phyloP scores from a whole-genome alignment of 805 yeast genomes.

The Metschnikowia noctiluminum region DNA sequence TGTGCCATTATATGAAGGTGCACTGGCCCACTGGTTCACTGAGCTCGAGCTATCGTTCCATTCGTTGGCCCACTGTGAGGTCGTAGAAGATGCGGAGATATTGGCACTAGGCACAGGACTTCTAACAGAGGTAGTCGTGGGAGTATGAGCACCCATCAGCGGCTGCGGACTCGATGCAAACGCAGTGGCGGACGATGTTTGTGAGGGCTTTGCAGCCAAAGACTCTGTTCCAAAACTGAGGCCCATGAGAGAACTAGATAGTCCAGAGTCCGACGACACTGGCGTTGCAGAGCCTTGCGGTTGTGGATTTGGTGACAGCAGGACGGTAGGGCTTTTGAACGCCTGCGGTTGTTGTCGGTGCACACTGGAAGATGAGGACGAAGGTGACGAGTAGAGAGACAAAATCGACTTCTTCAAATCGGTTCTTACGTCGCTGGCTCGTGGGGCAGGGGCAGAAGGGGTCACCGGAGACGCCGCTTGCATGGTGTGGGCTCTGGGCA shows the following conservation, averaged over 20 bases:
- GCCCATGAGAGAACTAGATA: constrained; percentile 22
- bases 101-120: not conserved
- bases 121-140: not conserved
- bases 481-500: constrained; percentile 11
- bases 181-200: constrained; percentile 2
- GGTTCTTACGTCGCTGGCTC: constrained; percentile 9
- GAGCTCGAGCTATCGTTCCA: constrained; percentile 29
- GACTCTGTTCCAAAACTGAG: constrained; percentile 18
- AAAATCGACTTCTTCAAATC: constrained; percentile 90
- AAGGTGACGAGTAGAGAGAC: constrained; percentile 70
- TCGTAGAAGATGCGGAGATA: not conserved
- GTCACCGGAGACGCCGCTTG: constrained; percentile 12
- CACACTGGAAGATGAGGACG: constrained; percentile 43
- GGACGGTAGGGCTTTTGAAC: constrained; percentile 9
- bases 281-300: not conserved
- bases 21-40: constrained; percentile 13
- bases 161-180: constrained; percentile 6
- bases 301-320: constrained; percentile 7
- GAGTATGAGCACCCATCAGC: constrained; percentile 1
- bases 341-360: constrained; percentile 3
- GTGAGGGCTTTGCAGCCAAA: constrained; percentile 1
- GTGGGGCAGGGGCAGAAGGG: constrained; percentile 1
- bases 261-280: constrained; percentile 8
- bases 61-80: constrained; percentile 29
- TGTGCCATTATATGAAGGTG: constrained; percentile 10